Percentiles rank a stretch among this genome's conserved stretches.
phyloP scores from a whole-genome alignment of 2,329 filamentous ascomycete genomes.

The Aspergillus luchuensis region DNA sequence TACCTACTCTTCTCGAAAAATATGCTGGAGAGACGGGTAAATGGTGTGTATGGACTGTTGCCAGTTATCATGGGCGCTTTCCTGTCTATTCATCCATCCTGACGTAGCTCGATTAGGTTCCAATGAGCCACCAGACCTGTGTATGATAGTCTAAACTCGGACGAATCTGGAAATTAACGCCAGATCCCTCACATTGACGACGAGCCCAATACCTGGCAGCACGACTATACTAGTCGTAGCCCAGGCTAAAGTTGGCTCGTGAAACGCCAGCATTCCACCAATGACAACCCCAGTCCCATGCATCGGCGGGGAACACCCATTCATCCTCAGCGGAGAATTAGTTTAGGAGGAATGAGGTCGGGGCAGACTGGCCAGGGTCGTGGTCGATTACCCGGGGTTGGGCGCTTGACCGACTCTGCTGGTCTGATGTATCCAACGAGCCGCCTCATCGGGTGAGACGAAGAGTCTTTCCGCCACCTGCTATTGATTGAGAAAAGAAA shows the following conservation, averaged over 20 bases:
- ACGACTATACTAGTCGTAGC: background rate
- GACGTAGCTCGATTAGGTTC: conserved; percentile 7
- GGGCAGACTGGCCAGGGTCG: conserved; percentile 5
- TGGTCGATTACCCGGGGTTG: conserved; percentile 12
- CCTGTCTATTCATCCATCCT: background rate
- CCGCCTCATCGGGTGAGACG: conserved; percentile 5
- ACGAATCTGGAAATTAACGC: conserved; percentile 9
- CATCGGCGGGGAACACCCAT: conserved; percentile 1
- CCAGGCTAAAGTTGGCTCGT: conserved; percentile 2
- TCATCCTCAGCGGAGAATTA: conserved; percentile 14
- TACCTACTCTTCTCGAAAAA: background rate
- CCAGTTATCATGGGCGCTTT: background rate
- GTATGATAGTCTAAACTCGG: background rate
- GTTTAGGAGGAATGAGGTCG: background rate
- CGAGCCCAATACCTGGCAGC: background rate
- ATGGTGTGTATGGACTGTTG: background rate
- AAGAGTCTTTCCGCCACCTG: background rate
- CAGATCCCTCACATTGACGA: conserved; percentile 12
- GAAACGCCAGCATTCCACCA: conserved; percentile 9
- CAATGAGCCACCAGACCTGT: background rate
- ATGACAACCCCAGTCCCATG: background rate
- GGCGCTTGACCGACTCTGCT: conserved; percentile 13
- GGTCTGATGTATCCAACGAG: conserved; percentile 12
- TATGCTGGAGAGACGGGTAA: no score
- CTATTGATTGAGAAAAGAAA: background rate